Evolutionary conservation across 2,329 filamentous ascomycete species (phyloP).

Genomic region (Epichloe baconii): DNA sequence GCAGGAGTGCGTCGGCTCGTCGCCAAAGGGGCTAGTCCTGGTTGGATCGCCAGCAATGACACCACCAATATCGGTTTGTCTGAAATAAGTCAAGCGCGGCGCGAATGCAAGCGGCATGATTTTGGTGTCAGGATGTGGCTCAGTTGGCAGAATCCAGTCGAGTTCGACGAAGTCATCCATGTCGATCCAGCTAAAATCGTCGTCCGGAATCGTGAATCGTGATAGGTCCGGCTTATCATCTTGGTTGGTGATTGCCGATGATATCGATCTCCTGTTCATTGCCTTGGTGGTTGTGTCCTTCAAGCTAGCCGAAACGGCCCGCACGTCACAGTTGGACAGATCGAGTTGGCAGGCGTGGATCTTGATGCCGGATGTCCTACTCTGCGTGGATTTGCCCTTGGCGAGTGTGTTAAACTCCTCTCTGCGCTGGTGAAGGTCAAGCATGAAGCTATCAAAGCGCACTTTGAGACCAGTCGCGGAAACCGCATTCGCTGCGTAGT

Average conservation of each 20-base stretch:
- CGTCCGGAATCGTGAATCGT: conserved; percentile 87
- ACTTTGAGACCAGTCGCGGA: conserved; percentile 95
- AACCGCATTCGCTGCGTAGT: conserved; percentile 61
- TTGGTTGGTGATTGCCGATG: conserved; percentile 37
- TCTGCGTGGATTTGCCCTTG: conserved; percentile 61
- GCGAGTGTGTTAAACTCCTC: conserved; percentile 82
- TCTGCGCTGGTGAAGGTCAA: conserved; percentile 86
- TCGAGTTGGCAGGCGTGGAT: conserved; percentile 93
- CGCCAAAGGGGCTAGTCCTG: conserved; percentile 77
- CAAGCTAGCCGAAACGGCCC: conserved; percentile 85
- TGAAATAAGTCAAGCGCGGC: conserved; percentile 93
- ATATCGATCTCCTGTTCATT: conserved; percentile 46
- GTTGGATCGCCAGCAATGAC: conserved; percentile 68
- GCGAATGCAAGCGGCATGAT: conserved; percentile 87
- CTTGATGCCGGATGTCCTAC: conserved; percentile 81
- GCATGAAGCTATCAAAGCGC: conserved; percentile 90
- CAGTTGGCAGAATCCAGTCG: conserved; percentile 87
- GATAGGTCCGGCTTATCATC: conserved; percentile 60
- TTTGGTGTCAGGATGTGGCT: conserved; percentile 83
- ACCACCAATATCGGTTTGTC: conserved; percentile 84
- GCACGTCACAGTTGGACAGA: conserved; percentile 78
- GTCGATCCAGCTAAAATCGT: conserved; percentile 93
- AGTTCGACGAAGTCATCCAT: conserved; percentile 99
- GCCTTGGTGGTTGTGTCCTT: conserved; percentile 67
- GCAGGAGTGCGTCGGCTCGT: conserved; percentile 88